Conservation (phyloP, 139 green algal species). For the Astrephomene gubernaculifera region DNA sequence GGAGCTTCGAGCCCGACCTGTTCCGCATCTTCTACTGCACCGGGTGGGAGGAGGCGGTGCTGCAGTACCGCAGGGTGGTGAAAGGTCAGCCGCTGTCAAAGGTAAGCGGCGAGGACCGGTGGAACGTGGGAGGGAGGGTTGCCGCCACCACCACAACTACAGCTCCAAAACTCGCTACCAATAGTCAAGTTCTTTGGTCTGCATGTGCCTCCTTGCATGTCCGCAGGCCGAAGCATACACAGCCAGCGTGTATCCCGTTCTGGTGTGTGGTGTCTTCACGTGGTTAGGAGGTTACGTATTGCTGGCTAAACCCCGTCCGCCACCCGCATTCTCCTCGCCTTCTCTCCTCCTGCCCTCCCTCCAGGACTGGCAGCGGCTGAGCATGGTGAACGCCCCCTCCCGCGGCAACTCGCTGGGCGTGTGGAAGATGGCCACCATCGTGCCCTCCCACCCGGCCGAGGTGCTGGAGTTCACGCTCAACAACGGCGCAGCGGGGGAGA, state of each 20-base stretch:
- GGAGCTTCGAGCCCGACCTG: constrained; percentile 44
- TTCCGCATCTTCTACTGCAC: constrained; percentile 69
- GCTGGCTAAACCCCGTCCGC: no score
- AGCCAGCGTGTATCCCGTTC: no score
- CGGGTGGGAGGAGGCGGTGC: constrained; percentile 55
- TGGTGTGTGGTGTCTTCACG: no score
- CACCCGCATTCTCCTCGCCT: background rate
- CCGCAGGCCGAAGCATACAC: no score
- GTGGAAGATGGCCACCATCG: constrained; percentile 56
- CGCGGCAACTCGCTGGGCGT: constrained; percentile 50
- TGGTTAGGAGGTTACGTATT: no score
- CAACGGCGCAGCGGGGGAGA: constrained; percentile 32
- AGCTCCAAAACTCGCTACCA: no score
- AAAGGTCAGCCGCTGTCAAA: constrained; percentile 14
- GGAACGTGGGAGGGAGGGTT: background rate
- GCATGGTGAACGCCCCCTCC: constrained; percentile 52
- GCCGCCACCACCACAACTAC: no score
- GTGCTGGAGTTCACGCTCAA: constrained; percentile 51
- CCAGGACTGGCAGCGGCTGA: constrained; percentile 42
- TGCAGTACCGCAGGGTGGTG: constrained; percentile 48
- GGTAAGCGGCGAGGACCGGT: background rate
- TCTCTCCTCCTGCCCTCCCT: background rate
- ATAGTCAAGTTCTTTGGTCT: no score
- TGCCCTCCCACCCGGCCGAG: constrained; percentile 50
- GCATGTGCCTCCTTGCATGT: background rate